phyloP scores from a whole-genome alignment of 1,284 basidiomycete species.

The Apiotrichum laibachii region DNA sequence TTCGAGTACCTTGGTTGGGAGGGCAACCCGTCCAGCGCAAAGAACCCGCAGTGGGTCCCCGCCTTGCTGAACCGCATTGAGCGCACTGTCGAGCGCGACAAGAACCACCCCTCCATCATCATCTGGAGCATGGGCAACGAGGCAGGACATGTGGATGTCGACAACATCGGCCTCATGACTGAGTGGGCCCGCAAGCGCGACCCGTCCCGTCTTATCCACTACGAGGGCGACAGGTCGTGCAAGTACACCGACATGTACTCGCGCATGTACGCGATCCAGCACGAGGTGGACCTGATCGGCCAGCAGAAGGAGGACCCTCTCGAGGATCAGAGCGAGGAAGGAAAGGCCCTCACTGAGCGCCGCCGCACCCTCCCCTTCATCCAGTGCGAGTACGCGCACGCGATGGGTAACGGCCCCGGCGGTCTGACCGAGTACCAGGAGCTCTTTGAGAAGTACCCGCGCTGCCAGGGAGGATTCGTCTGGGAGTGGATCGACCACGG shows the following conservation, averaged over 20 bases:
- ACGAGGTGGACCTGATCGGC: constrained; percentile 3
- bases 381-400: constrained; percentile 29
- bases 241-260: constrained; percentile 28
- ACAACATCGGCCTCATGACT: constrained; percentile 30
- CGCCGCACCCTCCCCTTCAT: constrained; percentile 24
- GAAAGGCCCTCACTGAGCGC: background rate
- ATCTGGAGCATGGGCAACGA: constrained; percentile 36
- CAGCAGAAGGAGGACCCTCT: constrained; percentile 8
- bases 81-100: constrained; percentile 30
- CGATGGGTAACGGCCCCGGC: constrained; percentile 34
- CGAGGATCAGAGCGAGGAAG: background rate
- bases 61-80: constrained; percentile 23
- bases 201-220: constrained; percentile 26
- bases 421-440: constrained; percentile 25
- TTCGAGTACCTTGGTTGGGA: constrained; percentile 22
- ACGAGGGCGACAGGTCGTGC: constrained; percentile 25
- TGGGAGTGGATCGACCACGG: constrained; percentile 38
- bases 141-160: constrained; percentile 14
- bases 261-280: constrained; percentile 25
- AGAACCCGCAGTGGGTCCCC: constrained; percentile 8
- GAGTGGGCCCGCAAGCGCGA: constrained; percentile 23
- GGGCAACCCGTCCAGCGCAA: constrained; percentile 15
- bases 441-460: constrained; percentile 29
- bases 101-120: constrained; percentile 31
- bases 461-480: constrained; percentile 26